Evolutionary conservation across 2,329 filamentous ascomycete species (phyloP), one percentile per base, ranked within the genome.

Genomic region (Teratosphaeria epicoccoides): DNA sequence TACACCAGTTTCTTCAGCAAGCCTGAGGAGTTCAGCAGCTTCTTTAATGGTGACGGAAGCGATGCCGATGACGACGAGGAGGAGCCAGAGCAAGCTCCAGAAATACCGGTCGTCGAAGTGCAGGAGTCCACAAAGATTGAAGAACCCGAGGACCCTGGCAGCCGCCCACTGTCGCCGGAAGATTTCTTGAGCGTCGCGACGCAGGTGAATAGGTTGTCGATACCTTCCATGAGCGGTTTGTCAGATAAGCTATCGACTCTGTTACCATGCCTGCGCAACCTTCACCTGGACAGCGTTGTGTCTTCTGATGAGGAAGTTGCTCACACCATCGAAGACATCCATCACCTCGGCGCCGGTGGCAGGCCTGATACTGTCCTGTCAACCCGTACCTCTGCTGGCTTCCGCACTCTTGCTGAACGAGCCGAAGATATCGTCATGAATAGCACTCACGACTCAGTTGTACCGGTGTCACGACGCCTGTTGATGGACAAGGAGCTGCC

Each of bases 221-320:
- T 76, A 23, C 74, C 74, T 14, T 74, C 70, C 4, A 67, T 75
- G 14, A 66, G 64, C 24, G 70, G 66, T 10, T 63, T 76, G 6
- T 74, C 73, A 1, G 66, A 73, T 47, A 68, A 72, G 20, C 61
- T 76, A 11, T 74, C 73, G 0, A 70, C 72, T 59, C 63, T 74
- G 11, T 57, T 76, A 17, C 73, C 73, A 4, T 70, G 70, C 9
- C 55, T 76, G 48, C 67, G 55, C 20, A 63, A 61, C 43, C 63
- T 71, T 44, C 66, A 69, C 50, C 63, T 68, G 22, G 66, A 68
- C 28, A 68, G 65, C 46, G 54, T 66, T 12, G 56, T 68, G 17
- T 59, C 58, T 22, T 66, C 65, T 26, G 68, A 71, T 47, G 56
- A 59, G 24, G 61, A 61, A 4, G 63, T 71, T 49, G 65, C 69